phyloP scores from a whole-genome alignment of 2,329 filamentous ascomycete genomes.

The Colletotrichum sp. region DNA sequence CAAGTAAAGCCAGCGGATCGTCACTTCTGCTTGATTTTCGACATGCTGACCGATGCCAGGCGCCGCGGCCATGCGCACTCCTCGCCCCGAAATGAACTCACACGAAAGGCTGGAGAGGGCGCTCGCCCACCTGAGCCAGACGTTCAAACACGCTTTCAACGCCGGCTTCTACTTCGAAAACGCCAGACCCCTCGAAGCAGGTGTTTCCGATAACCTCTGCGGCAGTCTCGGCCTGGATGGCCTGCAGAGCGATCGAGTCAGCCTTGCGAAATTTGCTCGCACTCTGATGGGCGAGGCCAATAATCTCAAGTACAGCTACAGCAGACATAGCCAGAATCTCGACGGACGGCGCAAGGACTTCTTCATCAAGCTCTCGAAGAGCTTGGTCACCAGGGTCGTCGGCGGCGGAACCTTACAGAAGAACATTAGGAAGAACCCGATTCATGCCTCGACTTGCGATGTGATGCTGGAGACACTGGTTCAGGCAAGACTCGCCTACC shows the following conservation, averaged over 20 bases:
- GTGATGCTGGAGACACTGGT: background rate
- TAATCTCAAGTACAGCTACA: background rate
- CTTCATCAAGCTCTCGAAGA: background rate
- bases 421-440: background rate
- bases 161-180: background rate
- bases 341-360: background rate
- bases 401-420: background rate
- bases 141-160: background rate
- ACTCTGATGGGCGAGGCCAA: background rate
- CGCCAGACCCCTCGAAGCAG: background rate
- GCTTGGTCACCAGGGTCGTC: background rate
- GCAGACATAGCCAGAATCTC: accelerated
- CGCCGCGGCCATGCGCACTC: background rate
- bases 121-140: background rate
- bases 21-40: accelerated
- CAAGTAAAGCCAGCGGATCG: background rate
- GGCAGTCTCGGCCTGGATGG: background rate
- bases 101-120: background rate
- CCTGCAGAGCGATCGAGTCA: accelerated
- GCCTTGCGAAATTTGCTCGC: background rate
- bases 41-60: background rate
- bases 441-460: background rate
- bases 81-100: background rate
- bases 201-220: background rate
- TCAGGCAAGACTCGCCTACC: background rate